phyloP scores from a whole-genome alignment of 768 basidiomycete species.

The Leccinum barrowsii region DNA sequence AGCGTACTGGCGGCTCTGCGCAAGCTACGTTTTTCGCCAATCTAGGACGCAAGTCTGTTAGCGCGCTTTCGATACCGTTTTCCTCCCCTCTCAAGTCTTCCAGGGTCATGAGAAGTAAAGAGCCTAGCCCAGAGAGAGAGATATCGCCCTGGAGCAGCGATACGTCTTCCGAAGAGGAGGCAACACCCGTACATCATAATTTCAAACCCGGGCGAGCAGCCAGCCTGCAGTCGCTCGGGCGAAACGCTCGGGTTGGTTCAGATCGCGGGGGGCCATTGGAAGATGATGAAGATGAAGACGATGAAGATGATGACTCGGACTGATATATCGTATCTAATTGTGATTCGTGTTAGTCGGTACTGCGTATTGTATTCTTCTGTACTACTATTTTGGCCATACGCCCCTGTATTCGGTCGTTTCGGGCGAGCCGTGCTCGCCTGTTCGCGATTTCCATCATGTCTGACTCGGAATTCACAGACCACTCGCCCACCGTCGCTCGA shows the following conservation, averaged over 20 bases:
- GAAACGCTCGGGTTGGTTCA: constrained; percentile 12
- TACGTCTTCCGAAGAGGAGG: constrained; percentile 51
- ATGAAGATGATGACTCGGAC: constrained; percentile 13
- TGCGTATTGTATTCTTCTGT: background rate
- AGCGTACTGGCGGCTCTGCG: constrained; percentile 11
- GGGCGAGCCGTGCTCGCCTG: background rate
- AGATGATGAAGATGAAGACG: constrained; percentile 8
- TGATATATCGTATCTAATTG: constrained; percentile 3
- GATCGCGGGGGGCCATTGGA: constrained; percentile 19
- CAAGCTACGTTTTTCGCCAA: constrained; percentile 39
- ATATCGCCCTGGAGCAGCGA: constrained; percentile 56
- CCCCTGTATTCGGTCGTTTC: constrained; percentile 14
- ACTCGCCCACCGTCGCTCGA: constrained; percentile 15
- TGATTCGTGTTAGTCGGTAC: background rate
- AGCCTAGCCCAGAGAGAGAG: constrained; percentile 28
- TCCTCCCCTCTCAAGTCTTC: constrained; percentile 22
- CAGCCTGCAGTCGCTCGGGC: constrained; percentile 5
- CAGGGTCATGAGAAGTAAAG: constrained; percentile 19
- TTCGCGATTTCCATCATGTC: constrained; percentile 12
- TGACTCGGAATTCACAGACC: background rate
- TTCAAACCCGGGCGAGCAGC: constrained; percentile 7
- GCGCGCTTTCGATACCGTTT: constrained; percentile 40
- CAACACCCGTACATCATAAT: constrained; percentile 16
- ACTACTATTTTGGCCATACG: constrained; percentile 2
- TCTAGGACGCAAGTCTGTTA: constrained; percentile 43